Evolutionary conservation across 169 alveolate genomes (phyloP), one percentile per base, ranked within the genome.

Genomic region (Cryptosporidium parvum): DNA sequence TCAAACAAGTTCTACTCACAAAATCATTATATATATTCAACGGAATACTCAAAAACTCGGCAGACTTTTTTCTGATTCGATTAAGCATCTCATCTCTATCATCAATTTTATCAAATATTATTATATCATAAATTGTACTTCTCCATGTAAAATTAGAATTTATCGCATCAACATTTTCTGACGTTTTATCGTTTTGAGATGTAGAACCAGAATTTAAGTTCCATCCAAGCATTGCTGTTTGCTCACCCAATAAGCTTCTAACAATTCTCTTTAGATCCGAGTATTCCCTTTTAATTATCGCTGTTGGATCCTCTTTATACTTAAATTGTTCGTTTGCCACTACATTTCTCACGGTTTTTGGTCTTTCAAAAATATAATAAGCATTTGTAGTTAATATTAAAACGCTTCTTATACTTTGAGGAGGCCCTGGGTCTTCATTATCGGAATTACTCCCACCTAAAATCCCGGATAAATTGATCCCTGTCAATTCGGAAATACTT

Each of bases 41-140:
- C 14, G 86, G 86, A 16, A 23, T 2, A 26, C 37, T 58, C 37
- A 18, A 56, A 21, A 72, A 72, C 31, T 72, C 70, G 5, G 42
- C 67, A 16, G 75, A 59, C n/a, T 67, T 80, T 31, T 42, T 62
- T 52, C 70, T 73, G 39, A 73, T 53, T 18, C 62, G 39, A 33
- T 31, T 52, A n/a, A 80, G 8, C 89, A 80, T 80, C 16, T 80
- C 70, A 21, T 80, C 89, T 80, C 89, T 80, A 51, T 80, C 89
- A 9, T 65, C 73, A 31, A 80, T 80, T 45, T 80, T 80, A 18
- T 80, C 89, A 62, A 59, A 80, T 23, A 80, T 80, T 14, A 80
- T 39, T 21, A 80, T 80, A 23, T 80, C 89, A 39, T 80, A 80
- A 14, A 80, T 37, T 31, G 89, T 80, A 7, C 16, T 44, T 37